Evolutionary conservation across 2,329 filamentous ascomycete genomes (phyloP).

Genomic region (Harringtonia lauricola): DNA sequence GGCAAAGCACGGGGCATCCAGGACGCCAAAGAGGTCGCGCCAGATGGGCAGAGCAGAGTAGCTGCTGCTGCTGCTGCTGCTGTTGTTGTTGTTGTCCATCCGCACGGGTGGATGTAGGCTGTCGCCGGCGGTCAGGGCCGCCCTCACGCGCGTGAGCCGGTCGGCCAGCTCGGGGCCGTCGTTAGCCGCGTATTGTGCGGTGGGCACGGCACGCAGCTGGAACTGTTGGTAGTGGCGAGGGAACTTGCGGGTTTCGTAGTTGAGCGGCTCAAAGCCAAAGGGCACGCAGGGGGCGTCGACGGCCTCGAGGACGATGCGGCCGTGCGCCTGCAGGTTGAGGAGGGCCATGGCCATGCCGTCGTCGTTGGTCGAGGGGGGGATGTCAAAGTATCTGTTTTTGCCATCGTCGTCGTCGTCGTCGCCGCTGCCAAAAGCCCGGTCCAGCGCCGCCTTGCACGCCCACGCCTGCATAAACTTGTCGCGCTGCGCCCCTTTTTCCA

Average conservation of each 20-base stretch:
- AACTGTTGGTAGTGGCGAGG: slow-evolving; percentile 57
- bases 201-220: slow-evolving; percentile 47
- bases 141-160: not conserved
- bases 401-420: slow-evolving; percentile 23
- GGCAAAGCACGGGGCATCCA: slow-evolving; percentile 51
- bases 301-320: slow-evolving; percentile 41
- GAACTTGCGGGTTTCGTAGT: slow-evolving; percentile 60
- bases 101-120: no score
- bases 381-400: slow-evolving; percentile 18
- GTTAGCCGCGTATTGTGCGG: slow-evolving; percentile 40
- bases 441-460: slow-evolving; percentile 48
- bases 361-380: slow-evolving; percentile 44
- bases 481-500: slow-evolving; percentile 44
- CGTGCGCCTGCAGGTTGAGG: slow-evolving; percentile 51
- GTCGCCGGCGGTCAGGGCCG: not conserved
- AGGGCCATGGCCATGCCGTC: slow-evolving; percentile 58
- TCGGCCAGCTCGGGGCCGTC: slow-evolving; percentile 10
- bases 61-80: slow-evolving; percentile 34
- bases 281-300: slow-evolving; percentile 49
- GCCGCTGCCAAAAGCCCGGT: slow-evolving; percentile 37
- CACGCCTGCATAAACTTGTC: slow-evolving; percentile 47
- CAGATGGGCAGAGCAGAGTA: slow-evolving; percentile 51
- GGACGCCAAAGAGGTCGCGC: slow-evolving; percentile 55
- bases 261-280: slow-evolving; percentile 59
- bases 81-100: slow-evolving; percentile 8